Conservation (phyloP, 164 flowering plant species). For the Vitis vinifera region ASM3070453v1 NC_081813.1:23437501-23438000, state of each 20-base stretch:
- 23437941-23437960: neutral
- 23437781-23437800: slow-evolving; percentile 39
- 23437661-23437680: neutral
- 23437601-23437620: slow-evolving; percentile 59
- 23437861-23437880: slow-evolving; percentile 40
- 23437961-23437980: neutral
- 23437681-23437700: neutral
- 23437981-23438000: slow-evolving; percentile 46
- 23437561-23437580: slow-evolving; percentile 48
- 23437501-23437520: slow-evolving; percentile 38
- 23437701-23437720: slow-evolving; percentile 42
- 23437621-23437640: slow-evolving; percentile 15
- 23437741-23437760: slow-evolving; percentile 52
- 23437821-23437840: slow-evolving; percentile 32
- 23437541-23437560: slow-evolving; percentile 52
- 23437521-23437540: slow-evolving; percentile 60
- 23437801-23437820: slow-evolving; percentile 42
- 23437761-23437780: slow-evolving; percentile 35
- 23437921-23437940: neutral
- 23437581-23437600: slow-evolving; percentile 53
- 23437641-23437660: neutral
- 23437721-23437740: slow-evolving; percentile 45
- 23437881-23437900: slow-evolving; percentile 38
- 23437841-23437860: slow-evolving; percentile 45
- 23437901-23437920: neutral